These are phyloP conservation scores for Suillus spraguei DNA, from an alignment of 768 basidiomycete species.

Conservation along the genomic window DNA sequence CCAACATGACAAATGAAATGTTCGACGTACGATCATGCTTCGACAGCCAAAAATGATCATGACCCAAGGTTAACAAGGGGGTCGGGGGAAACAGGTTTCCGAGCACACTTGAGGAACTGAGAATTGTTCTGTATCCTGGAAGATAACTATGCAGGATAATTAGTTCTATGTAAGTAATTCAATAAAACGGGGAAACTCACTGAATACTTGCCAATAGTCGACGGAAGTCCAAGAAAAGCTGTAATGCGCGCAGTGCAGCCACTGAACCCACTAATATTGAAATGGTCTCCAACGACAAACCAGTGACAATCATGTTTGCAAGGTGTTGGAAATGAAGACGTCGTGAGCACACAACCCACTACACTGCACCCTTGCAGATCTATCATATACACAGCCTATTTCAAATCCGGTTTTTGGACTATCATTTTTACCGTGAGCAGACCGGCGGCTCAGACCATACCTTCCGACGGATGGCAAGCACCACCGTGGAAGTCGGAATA, in stretches of 20 bases:
- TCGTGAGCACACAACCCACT: neutral
- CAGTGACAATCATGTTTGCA: constrained; percentile 5
- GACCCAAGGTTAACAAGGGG: constrained; percentile 11
- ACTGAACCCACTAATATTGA: constrained; percentile 9
- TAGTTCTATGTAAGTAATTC: neutral
- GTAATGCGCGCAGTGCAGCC: constrained; percentile 5
- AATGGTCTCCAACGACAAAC: constrained; percentile 9
- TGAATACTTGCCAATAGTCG: constrained; percentile 8
- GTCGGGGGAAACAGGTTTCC: constrained; percentile 9
- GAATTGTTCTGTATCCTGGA: constrained; percentile 12
- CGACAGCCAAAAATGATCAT: constrained; percentile 13
- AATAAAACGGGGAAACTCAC: constrained; percentile 5
- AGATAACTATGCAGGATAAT: constrained; percentile 5
- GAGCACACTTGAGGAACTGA: constrained; percentile 2
- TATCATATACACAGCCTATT: neutral
- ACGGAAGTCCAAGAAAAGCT: constrained; percentile 10
- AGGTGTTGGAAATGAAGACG: neutral
- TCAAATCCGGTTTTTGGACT: no score
- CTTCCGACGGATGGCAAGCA: no score
- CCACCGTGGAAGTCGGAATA: no score
- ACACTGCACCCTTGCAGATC: neutral
- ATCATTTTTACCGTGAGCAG: no score
- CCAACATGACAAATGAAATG: neutral
- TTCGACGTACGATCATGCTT: constrained; percentile 12
- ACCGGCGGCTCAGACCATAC: no score